Base-by-base conservation (phyloP, 305 asterid species). In the Fraxinus latifolia region DNA sequence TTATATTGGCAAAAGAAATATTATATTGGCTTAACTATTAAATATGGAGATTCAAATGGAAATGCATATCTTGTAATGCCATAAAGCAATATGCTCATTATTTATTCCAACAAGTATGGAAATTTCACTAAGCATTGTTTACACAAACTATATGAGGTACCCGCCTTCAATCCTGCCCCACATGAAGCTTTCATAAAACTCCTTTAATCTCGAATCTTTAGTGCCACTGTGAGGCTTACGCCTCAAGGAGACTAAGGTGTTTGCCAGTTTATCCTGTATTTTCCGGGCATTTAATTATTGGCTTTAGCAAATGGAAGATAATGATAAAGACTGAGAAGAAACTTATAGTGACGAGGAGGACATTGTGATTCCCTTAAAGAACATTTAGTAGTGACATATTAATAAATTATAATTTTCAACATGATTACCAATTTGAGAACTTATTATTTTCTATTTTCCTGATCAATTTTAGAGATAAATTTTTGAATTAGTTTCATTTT, bases 1-100 rank as follows among this genome's bases (percentile, higher is more conserved):
- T 25, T 3, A 65, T 25, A 65, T 65, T 53, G 65, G 65, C 65
- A 53, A 53, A 53, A 53, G 9, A 53, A 53, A n/a, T 23, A 65
- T 25, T 23, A 25, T 23, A 62, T 23, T 17, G 39, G 21, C 42
- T 70, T 5, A 32, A 32, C 25, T 31, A 11, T 68, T 29, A 29
- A 29, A 68, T 70, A 70, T 70, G 76, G 76, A 70, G 42, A 70
- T 70, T 70, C 42, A 70, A 70, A 70, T 29, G 76, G 44, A 70
- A 15, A 70, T 70, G 39, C 21, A 12, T n/a, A 70, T 29, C 75
- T 31, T 31, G 39, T 70, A 31, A 31, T 29, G 37, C 76, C 32
- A 6, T 32, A 31, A 70, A 29, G 37, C 15, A 58, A 58, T 19
- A 58, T 58, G 68, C 68, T 58, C 68, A 58, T 58, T 58, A 58